Conservation (phyloP, 2,329 filamentous ascomycete genomes). For the Colletotrichum tamarilloi region DNA sequence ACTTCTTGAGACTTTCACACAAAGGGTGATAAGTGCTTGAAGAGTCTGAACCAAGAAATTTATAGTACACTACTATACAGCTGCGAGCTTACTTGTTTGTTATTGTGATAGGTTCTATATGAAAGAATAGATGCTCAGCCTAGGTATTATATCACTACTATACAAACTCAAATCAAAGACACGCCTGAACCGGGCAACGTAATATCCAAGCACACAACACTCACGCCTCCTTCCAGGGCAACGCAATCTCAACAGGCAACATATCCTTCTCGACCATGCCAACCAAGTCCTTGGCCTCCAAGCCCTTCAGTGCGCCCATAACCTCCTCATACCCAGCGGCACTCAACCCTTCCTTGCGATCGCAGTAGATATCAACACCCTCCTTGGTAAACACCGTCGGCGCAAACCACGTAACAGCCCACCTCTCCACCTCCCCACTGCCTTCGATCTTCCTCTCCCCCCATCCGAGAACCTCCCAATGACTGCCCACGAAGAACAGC, state of each 20-base stretch:
- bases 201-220: neutral
- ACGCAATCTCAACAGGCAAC: constrained; percentile 60
- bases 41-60: too few relatives aligned
- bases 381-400: constrained; percentile 86
- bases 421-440: constrained; percentile 61
- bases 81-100: too few relatives aligned
- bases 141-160: neutral
- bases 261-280: constrained; percentile 60
- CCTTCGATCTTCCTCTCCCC: constrained; percentile 63
- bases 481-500: constrained; percentile 76
- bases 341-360: constrained; percentile 69
- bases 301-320: constrained; percentile 60
- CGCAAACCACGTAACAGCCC: constrained; percentile 87
- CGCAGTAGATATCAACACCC: constrained; percentile 82
- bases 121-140: neutral
- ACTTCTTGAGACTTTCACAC: too few relatives aligned
- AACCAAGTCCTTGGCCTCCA: constrained; percentile 68
- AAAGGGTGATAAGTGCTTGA: too few relatives aligned
- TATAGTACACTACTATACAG: too few relatives aligned
- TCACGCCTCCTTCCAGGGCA: constrained; percentile 59
- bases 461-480: constrained; percentile 87
- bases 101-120: neutral
- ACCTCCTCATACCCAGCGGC: constrained; percentile 67
- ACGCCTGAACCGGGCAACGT: neutral
- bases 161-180: neutral